Percentiles rank a stretch among this genome's conserved stretches.
Evolutionary conservation across 2,329 filamentous ascomycete species (phyloP).

Genomic region (Botrytis aclada): DNA sequence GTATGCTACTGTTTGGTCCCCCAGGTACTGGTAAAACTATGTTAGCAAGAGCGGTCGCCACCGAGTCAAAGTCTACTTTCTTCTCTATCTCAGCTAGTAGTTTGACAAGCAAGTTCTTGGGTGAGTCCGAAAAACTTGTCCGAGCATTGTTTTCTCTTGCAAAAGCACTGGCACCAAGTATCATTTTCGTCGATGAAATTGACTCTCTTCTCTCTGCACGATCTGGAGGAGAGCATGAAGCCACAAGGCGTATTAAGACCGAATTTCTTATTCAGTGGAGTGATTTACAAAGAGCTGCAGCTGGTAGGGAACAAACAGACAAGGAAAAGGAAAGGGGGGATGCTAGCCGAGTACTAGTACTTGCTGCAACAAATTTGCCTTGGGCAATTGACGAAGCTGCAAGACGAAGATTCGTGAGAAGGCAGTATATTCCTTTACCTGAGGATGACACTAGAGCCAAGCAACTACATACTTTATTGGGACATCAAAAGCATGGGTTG

Average conservation of each 20-base stretch:
- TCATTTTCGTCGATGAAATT: slow-evolving; percentile 98
- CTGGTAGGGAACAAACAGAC: slow-evolving; percentile 69
- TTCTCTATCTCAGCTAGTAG: slow-evolving; percentile 96
- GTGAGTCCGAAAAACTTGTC: slow-evolving; percentile 95
- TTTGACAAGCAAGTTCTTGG: slow-evolving; percentile 91
- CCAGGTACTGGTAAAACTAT: slow-evolving; percentile 99
- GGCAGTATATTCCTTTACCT: slow-evolving; percentile 94
- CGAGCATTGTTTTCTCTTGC: slow-evolving; percentile 88
- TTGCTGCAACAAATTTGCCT: slow-evolving; percentile 92
- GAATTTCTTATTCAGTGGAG: slow-evolving; percentile 98
- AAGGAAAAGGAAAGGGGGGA: slow-evolving; percentile 72
- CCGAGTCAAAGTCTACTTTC: slow-evolving; percentile 91
- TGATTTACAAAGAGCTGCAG: slow-evolving; percentile 86
- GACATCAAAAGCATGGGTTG: slow-evolving; percentile 72
- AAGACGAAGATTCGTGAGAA: slow-evolving; percentile 80
- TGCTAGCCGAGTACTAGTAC: slow-evolving; percentile 81
- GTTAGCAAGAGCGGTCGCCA: slow-evolving; percentile 90
- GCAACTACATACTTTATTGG: slow-evolving; percentile 75
- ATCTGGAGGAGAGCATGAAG: slow-evolving; percentile 86
- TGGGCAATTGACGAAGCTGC: slow-evolving; percentile 99
- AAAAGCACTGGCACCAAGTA: slow-evolving; percentile 83
- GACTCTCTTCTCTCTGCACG: slow-evolving; percentile 86
- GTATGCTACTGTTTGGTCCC: slow-evolving; percentile 94
- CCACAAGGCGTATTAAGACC: slow-evolving; percentile 90
- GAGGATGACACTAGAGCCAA: slow-evolving; percentile 76